phyloP scores from a whole-genome alignment of 176 grass and related monocot genomes.

The Carex myosuroides region DNA sequence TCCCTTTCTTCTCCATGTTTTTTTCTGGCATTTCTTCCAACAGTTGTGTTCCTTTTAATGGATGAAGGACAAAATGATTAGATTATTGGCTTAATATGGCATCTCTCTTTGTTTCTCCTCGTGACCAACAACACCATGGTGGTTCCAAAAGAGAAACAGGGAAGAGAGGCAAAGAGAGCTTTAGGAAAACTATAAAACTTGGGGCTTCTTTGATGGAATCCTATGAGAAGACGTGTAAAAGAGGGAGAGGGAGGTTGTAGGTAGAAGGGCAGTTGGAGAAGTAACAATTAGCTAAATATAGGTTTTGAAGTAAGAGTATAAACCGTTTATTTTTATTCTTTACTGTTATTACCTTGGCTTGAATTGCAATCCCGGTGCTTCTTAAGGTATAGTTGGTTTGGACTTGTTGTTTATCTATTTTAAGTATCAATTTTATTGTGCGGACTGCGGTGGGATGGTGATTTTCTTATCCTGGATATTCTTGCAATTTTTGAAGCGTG shows the following conservation, averaged over 20 bases:
- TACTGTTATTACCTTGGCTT: not conserved
- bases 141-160: constrained; percentile 16
- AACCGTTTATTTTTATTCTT: not conserved
- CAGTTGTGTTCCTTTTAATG: not conserved
- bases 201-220: not conserved
- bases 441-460: not conserved
- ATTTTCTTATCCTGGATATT: not conserved
- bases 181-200: not conserved
- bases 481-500: not conserved
- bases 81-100: not conserved
- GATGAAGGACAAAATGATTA: constrained; percentile 5
- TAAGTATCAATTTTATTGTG: not conserved
- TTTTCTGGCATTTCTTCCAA: not conserved
- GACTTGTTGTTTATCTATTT: not conserved
- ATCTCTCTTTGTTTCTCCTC: constrained; percentile 13
- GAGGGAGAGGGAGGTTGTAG: not conserved
- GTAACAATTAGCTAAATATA: constrained; percentile 13
- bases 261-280: not conserved
- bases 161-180: not conserved
- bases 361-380: not conserved
- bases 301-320: not conserved
- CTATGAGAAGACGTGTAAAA: not conserved
- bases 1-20: constrained; percentile 68
- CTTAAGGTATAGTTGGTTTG: not conserved
- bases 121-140: constrained; percentile 20